Conservation (phyloP, 176 grass and related monocot species). For the Musa itinerans region DNA sequence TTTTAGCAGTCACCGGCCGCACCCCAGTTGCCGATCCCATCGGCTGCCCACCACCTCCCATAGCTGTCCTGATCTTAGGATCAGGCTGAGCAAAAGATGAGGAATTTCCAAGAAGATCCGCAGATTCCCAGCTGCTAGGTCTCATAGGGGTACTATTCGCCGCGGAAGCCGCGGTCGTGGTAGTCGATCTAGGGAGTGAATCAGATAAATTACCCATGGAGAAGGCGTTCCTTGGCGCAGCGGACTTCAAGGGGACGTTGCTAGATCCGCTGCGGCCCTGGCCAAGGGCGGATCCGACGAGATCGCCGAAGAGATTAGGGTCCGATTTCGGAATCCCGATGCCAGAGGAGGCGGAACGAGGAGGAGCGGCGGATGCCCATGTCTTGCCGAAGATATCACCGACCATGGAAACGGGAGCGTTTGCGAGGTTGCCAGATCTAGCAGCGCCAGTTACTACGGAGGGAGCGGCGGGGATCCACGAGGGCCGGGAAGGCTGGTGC, state of each 20-base stretch:
- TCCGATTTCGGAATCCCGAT: slow-evolving; percentile 60
- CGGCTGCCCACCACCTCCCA: slow-evolving; percentile 17
- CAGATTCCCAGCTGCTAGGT: slow-evolving; percentile 30
- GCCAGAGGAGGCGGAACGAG: slow-evolving; percentile 17
- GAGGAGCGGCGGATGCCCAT: slow-evolving; percentile 37
- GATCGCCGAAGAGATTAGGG: slow-evolving; percentile 84
- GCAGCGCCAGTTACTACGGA: slow-evolving; percentile 11
- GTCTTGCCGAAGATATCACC: slow-evolving; percentile 88
- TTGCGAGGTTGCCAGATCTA: slow-evolving; percentile 13
- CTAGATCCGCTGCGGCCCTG: slow-evolving; percentile 31
- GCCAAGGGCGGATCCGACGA: slow-evolving; percentile 69
- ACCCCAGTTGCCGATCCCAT: slow-evolving; percentile 41
- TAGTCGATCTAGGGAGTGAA: slow-evolving; percentile 55
- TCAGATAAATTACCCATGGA: slow-evolving; percentile 66
- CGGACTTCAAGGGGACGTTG: slow-evolving; percentile 63
- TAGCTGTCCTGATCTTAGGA: slow-evolving; percentile 2
- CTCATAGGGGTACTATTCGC: slow-evolving; percentile 23
- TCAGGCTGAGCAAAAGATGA: slow-evolving; percentile 7
- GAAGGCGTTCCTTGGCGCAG: slow-evolving; percentile 37
- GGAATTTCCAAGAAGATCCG: slow-evolving; percentile 4
- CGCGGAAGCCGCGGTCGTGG: background rate
- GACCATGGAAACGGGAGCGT: slow-evolving; percentile 56
- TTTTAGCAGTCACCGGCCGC: slow-evolving; percentile 43
- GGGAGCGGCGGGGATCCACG: slow-evolving; percentile 51
- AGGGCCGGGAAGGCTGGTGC: slow-evolving; percentile 41